Conservation (phyloP, 2,329 filamentous ascomycete species). For the Aureobasidium sp. region DNA sequence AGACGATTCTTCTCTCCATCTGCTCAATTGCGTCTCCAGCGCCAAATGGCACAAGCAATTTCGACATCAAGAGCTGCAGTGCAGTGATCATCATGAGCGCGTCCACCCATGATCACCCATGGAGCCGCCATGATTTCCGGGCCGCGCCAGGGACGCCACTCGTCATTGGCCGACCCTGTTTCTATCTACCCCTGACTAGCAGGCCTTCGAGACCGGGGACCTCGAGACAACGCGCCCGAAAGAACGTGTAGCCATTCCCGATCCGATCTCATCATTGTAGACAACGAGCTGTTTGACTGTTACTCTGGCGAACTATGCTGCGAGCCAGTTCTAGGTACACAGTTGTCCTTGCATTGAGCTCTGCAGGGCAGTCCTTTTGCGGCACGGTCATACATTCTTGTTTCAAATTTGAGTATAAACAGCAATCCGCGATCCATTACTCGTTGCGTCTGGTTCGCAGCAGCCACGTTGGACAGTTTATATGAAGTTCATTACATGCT, state of each 20-base stretch:
- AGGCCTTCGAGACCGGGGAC: not conserved
- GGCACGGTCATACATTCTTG: constrained; percentile 3
- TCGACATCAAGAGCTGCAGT: not conserved
- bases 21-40: not conserved
- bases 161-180: constrained; percentile 1
- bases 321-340: not conserved
- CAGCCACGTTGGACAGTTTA: constrained; percentile 2
- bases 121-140: constrained; percentile 11
- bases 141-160: constrained; percentile 3
- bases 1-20: not conserved
- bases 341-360: not conserved
- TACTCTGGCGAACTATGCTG: not conserved
- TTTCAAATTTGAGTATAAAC: not conserved
- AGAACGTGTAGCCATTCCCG: not conserved
- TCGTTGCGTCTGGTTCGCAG: constrained; percentile 5
- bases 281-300: not conserved
- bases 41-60: constrained; percentile 10
- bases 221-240: not conserved
- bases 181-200: not conserved
- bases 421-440: constrained; percentile 2
- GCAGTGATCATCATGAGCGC: constrained; percentile 2
- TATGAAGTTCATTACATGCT: constrained; percentile 3
- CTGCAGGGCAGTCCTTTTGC: not conserved
- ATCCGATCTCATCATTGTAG: not conserved
- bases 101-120: not conserved